Evolutionary conservation across 2,329 filamentous ascomycete genomes (phyloP).

Genomic region (Periglandula ipomoeae): DNA sequence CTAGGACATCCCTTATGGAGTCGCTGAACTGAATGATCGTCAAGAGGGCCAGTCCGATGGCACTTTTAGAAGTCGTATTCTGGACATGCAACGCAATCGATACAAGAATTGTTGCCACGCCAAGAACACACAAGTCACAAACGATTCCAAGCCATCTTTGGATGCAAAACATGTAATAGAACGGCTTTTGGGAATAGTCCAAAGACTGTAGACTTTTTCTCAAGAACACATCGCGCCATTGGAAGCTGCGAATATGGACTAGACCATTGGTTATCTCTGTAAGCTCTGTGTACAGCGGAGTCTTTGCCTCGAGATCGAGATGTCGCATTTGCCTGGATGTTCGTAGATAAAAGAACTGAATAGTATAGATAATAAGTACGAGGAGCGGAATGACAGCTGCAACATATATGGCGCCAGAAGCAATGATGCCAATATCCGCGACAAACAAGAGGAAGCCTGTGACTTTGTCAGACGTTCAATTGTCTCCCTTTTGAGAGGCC

Average conservation of each 20-base stretch:
- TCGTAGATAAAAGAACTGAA: constrained; percentile 47
- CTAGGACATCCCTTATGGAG: background rate
- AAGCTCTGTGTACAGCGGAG: constrained; percentile 28
- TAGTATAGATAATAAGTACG: constrained; percentile 27
- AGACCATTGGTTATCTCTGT: constrained; percentile 5
- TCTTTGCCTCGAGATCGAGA: constrained; percentile 50
- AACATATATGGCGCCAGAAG: constrained; percentile 29
- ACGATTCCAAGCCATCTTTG: constrained; percentile 4
- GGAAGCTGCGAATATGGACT: constrained; percentile 7
- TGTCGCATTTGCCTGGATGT: constrained; percentile 51
- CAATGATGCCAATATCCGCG: constrained; percentile 26
- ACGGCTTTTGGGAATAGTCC: constrained; percentile 5
- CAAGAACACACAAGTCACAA: background rate
- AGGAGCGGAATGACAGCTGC: constrained; percentile 38
- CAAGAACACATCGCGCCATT: background rate
- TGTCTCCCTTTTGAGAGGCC: background rate
- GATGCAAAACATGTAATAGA: constrained; percentile 2
- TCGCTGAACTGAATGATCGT: background rate
- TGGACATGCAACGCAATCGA: background rate
- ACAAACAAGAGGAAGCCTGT: background rate
- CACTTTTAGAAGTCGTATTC: background rate
- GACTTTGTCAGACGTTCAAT: background rate
- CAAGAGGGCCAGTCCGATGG: background rate
- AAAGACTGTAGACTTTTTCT: background rate
- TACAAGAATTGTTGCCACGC: background rate